These are phyloP conservation scores for Ananas comosus DNA, from an alignment of 176 grass and related monocot genomes.

Conservation along the genomic window DNA sequence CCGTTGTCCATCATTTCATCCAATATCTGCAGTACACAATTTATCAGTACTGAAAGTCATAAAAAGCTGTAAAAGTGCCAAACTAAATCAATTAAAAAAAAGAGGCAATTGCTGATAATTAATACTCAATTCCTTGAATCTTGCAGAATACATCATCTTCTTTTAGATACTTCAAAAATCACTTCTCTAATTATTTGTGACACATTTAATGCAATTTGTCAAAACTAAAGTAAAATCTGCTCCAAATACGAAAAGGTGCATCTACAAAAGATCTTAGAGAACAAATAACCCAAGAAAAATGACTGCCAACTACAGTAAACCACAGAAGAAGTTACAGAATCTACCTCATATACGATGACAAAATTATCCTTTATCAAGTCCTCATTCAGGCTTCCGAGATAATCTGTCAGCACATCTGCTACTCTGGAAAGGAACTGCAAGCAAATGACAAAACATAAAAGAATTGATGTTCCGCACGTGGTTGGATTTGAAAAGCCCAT, in stretches of 20 bases:
- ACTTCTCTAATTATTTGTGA: neutral
- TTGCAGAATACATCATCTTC: too few species aligned
- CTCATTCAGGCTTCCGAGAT: conserved; percentile 79
- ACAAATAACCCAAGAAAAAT: too few species aligned
- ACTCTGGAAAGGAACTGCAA: conserved; percentile 73
- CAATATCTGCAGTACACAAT: conserved; percentile 51
- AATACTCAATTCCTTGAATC: too few species aligned
- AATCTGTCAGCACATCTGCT: conserved; percentile 71
- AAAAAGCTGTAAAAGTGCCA: neutral
- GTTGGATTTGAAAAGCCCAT: neutral
- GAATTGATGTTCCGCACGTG: neutral
- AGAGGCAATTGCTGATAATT: too few species aligned
- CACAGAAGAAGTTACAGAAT: conserved; percentile 4
- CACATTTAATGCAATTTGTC: neutral
- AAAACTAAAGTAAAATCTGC: neutral
- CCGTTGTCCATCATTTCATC: conserved; percentile 99
- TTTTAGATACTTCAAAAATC: too few species aligned
- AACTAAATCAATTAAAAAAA: neutral
- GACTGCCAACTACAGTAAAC: neutral
- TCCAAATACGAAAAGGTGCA: neutral
- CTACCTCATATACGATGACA: conserved; percentile 87
- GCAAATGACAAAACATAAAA: conserved; percentile 10
- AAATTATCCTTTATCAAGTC: conserved; percentile 95
- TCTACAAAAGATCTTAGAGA: too few species aligned
- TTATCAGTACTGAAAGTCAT: conserved; percentile 9